Conservation (phyloP, 345 rosid genomes). For the Chamaenerion angustifolium region DNA sequence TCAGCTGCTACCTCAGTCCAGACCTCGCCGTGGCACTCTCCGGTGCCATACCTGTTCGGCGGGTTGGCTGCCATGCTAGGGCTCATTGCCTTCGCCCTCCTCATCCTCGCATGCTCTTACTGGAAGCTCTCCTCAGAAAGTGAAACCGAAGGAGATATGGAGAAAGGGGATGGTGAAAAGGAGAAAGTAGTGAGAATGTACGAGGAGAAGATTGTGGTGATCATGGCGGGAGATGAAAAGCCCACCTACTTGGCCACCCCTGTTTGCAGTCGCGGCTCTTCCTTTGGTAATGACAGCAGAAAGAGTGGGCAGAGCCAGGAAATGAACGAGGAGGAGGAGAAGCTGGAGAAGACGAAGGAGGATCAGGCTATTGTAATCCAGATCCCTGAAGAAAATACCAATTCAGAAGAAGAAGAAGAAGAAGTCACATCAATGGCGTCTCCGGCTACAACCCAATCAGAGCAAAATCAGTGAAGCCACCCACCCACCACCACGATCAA, state of each 20-base stretch:
- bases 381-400: too few relatives aligned
- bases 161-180: conserved; percentile 13
- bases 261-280: conserved; percentile 22
- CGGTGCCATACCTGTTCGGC: conserved; percentile 83
- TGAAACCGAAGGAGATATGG: conserved; percentile 39
- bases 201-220: conserved; percentile 69
- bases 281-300: conserved; percentile 21
- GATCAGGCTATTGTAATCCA: background rate
- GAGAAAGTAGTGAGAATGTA: conserved; percentile 10
- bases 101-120: conserved; percentile 85
- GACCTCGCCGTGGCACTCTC: conserved; percentile 94
- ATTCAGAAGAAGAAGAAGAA: too few relatives aligned
- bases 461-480: too few relatives aligned
- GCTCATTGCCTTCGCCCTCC: conserved; percentile 75
- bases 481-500: too few relatives aligned
- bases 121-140: conserved; percentile 50
- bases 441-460: too few relatives aligned
- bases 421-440: too few relatives aligned
- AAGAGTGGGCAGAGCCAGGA: conserved; percentile 7
- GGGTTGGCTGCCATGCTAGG: conserved; percentile 96
- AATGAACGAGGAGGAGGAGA: background rate
- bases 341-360: background rate
- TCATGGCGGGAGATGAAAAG: conserved; percentile 75
- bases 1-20: conserved; percentile 32
- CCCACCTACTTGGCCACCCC: conserved; percentile 77